These are phyloP conservation scores for Aspergillus sparsus DNA, from an alignment of 495 filamentous ascomycete species.

Conservation along the genomic window DNA sequence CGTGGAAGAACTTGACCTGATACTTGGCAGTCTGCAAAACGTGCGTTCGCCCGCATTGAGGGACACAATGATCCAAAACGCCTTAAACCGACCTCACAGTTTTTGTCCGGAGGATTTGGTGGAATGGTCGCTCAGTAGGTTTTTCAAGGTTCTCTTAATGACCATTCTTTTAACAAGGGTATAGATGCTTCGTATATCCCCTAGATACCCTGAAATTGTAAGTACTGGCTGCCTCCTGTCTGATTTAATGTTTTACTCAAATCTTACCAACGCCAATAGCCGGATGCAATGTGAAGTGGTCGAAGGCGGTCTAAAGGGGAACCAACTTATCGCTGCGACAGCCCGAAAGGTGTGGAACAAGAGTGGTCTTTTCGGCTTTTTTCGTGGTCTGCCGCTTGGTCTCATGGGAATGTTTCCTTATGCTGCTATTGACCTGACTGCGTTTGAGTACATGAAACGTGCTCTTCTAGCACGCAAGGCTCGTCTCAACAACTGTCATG, in stretches of 20 bases:
- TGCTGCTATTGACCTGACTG: conserved; percentile 92
- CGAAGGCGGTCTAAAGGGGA: conserved; percentile 78
- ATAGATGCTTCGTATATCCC: conserved; percentile 87
- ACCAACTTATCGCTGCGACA: conserved; percentile 78
- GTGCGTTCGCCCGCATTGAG: conserved; percentile 80
- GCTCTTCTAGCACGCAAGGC: conserved; percentile 69
- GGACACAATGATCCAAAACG: conserved; percentile 79
- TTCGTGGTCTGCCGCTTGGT: conserved; percentile 90
- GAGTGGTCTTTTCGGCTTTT: conserved; percentile 74
- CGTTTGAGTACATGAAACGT: conserved; percentile 89
- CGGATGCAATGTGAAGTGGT: conserved; percentile 95
- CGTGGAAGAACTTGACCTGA: conserved; percentile 19
- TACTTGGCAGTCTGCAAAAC: conserved; percentile 71
- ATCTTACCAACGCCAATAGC: conserved; percentile 38
- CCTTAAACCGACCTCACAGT: conserved; percentile 81
- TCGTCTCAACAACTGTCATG: conserved; percentile 66
- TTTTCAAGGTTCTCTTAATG: not conserved
- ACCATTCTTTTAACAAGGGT: conserved; percentile 25
- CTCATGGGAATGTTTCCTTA: conserved; percentile 97
- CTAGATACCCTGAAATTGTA: conserved; percentile 97
- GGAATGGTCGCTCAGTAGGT: conserved; percentile 90
- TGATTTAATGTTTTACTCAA: conserved; percentile 5
- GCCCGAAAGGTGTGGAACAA: conserved; percentile 80
- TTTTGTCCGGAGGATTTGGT: conserved; percentile 84
- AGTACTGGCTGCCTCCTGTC: conserved; percentile 28